Evolutionary conservation across 208 protist genomes (phyloP), one percentile per base, ranked within the genome.

Genomic region (Leishmania turanica): DNA sequence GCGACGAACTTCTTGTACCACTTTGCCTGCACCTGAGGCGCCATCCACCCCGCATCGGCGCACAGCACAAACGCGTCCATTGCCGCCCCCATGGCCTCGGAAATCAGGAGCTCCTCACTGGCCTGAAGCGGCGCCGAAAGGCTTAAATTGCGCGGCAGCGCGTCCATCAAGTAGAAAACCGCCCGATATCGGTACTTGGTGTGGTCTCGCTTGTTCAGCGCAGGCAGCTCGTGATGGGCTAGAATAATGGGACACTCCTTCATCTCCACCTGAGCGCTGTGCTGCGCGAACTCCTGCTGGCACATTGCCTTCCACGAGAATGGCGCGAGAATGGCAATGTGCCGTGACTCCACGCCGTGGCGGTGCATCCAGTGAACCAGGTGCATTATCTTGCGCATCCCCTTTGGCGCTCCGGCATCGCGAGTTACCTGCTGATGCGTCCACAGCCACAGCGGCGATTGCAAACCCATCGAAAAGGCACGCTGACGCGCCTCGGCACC

Each of bases 371-470:
- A 97, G 60, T 89, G 79, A 34, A 95, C 6, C 6, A 97, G 89
- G 68, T 95, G 84, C 19, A 85, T 69, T 19, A 80, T 77, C 65
- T 93, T 90, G 13, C 81, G 87, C 77, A 95, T 37, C 45, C 90
- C 91, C 51, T 91, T 92, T 3, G 84, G 82, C 21, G 51, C 65
- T 24, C 73, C 75, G 45, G 79, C 71, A n/a, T 85, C 69, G 15
- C 75, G 27, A 56, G 77, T 79, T 51, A 78, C 65, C 70, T 87
- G 84, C 73, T 86, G 80, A 77, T 96, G 90, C 17, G 91, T 97
- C 93, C 95, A 97, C 58, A 96, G 76, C 91, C 91, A 97, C 19
- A 97, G 83, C 24, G 95, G 95, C 3, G 87, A 81, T 88, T 95
- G 90, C 83, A 97, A 77, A 1, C 95, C 95, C 73, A 93, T 80